These are phyloP conservation scores for Talaromyces atroroseus DNA, from an alignment of 2,329 filamentous ascomycete species.

Conservation along the genomic window DNA sequence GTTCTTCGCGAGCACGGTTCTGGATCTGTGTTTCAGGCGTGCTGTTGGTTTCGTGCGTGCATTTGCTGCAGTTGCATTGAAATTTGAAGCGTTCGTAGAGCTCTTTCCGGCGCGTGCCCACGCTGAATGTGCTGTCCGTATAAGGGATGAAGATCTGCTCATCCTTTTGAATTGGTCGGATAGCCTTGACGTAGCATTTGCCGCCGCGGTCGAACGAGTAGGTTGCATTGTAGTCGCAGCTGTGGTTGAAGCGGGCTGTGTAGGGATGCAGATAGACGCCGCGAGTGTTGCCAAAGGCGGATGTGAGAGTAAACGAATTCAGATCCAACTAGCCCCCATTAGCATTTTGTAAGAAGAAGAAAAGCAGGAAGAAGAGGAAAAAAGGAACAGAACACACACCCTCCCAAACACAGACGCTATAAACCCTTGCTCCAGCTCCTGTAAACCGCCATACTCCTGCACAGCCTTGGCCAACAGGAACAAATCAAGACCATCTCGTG, in stretches of 20 bases:
- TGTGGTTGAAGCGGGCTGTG: constrained; percentile 55
- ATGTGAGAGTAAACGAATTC: constrained; percentile 56
- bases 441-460: constrained; percentile 46
- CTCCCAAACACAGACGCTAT: constrained; percentile 43
- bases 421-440: constrained; percentile 37
- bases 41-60: constrained; percentile 23
- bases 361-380: too few species aligned
- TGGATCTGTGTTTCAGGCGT: not conserved
- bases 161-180: constrained; percentile 47
- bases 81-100: constrained; percentile 55
- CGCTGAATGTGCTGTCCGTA: constrained; percentile 52
- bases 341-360: not conserved
- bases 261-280: constrained; percentile 56
- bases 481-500: constrained; percentile 43
- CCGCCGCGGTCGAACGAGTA: constrained; percentile 53
- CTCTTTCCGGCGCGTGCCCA: constrained; percentile 46
- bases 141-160: constrained; percentile 60
- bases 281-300: constrained; percentile 51
- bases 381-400: constrained; percentile 30
- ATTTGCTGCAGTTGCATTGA: constrained; percentile 51
- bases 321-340: constrained; percentile 43
- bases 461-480: constrained; percentile 51
- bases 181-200: constrained; percentile 46
- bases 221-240: constrained; percentile 55
- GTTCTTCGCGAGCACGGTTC: not conserved